Evolutionary conservation across 768 basidiomycete genomes (phyloP).

Genomic region (Suillus plorans): DNA sequence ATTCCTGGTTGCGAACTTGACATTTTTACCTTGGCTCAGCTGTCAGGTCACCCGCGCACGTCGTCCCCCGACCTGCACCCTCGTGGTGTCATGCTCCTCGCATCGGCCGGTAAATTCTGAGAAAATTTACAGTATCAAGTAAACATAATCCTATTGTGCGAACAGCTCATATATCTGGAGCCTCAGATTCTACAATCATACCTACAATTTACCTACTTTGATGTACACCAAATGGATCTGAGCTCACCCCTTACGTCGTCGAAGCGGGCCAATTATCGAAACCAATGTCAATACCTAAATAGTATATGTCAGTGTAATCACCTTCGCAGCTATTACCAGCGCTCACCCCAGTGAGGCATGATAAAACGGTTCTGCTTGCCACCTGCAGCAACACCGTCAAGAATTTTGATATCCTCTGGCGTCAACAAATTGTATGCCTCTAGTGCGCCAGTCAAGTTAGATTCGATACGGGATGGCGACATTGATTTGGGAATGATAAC

Average conservation of each 20-base stretch:
- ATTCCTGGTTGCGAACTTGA: not conserved
- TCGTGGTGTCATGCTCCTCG: not conserved
- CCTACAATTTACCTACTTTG: not conserved
- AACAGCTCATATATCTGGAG: not conserved
- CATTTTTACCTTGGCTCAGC: not conserved
- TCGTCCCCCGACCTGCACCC: not conserved
- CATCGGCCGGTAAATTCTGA: not conserved
- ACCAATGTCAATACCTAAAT: slow-evolving; percentile 59
- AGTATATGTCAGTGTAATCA: slow-evolving; percentile 13
- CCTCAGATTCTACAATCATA: not conserved
- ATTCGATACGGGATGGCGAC: slow-evolving; percentile 61
- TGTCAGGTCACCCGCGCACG: not conserved
- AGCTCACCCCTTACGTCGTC: not conserved
- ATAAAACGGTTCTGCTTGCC: slow-evolving; percentile 72
- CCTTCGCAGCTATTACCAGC: slow-evolving; percentile 4
- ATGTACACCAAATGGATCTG: not conserved
- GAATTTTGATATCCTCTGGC: slow-evolving; percentile 48
- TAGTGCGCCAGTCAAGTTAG: slow-evolving; percentile 56
- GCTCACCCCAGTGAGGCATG: slow-evolving; percentile 69
- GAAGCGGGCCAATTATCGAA: slow-evolving; percentile 58
- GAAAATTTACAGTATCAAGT: not conserved
- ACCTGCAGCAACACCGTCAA: slow-evolving; percentile 54
- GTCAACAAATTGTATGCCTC: slow-evolving; percentile 46
- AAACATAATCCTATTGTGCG: not conserved
- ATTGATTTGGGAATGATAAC: slow-evolving; percentile 79